A percentile compares a stretch with the other conserved stretches of the same genome.
Conservation (phyloP, 306 rosid genomes). For the Urtica urens region DNA sequence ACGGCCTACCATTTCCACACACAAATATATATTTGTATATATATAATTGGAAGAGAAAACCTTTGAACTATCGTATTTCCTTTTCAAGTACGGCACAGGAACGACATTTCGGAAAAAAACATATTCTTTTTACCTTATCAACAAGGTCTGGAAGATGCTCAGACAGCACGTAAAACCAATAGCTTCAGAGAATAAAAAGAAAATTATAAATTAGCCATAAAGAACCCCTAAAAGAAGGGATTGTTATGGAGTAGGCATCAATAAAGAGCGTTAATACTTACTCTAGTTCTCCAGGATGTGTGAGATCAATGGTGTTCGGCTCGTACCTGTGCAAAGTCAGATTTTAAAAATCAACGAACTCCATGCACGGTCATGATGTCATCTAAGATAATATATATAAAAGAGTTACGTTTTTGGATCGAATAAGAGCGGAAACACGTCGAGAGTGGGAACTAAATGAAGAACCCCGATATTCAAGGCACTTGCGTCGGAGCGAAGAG, state of each 20-base stretch:
- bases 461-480: conserved; percentile 93
- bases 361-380: too few relatives aligned
- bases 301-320: conserved; percentile 92
- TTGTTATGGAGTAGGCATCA: not conserved
- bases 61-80: not conserved
- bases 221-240: not conserved
- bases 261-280: conserved; percentile 37
- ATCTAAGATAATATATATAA: conserved; percentile 14
- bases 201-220: too few relatives aligned
- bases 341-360: too few relatives aligned
- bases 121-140: conserved; percentile 45
- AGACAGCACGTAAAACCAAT: conserved; percentile 82
- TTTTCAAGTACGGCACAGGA: too few relatives aligned
- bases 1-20: conserved; percentile 60
- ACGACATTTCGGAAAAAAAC: not conserved
- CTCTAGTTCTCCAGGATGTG: conserved; percentile 80
- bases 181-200: conserved; percentile 37
- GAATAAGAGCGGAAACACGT: conserved; percentile 83
- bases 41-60: too few relatives aligned
- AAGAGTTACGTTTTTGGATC: conserved; percentile 82
- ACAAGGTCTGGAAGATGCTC: conserved; percentile 88
- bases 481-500: conserved; percentile 91
- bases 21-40: not conserved
- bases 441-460: conserved; percentile 83
- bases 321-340: conserved; percentile 97